These are phyloP conservation scores for Boletus insuetus DNA, from an alignment of 768 basidiomycete genomes.

Conservation along the genomic window DNA sequence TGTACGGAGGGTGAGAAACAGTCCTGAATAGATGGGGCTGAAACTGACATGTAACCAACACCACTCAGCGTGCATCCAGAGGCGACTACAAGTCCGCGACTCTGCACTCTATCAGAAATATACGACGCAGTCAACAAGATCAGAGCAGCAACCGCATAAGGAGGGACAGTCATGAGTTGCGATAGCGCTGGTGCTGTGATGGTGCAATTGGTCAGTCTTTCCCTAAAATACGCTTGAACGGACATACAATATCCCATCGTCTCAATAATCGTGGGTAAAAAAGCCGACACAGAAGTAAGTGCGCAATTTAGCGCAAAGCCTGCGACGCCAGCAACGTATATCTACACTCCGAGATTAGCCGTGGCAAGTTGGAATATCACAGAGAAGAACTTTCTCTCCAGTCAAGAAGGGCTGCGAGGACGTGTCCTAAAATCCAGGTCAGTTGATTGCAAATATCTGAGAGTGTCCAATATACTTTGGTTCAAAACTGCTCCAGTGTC, in stretches of 20 bases:
- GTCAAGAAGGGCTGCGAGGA: constrained; percentile 43
- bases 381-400: constrained; percentile 35
- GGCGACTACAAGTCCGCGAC: constrained; percentile 38
- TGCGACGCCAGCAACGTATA: constrained; percentile 46
- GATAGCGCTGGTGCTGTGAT: constrained; percentile 40
- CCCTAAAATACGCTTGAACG: neutral
- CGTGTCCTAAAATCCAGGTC: constrained; percentile 32
- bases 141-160: constrained; percentile 44
- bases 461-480: constrained; percentile 26
- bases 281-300: constrained; percentile 48
- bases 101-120: constrained; percentile 42
- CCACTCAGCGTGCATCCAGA: constrained; percentile 33
- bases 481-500: constrained; percentile 44
- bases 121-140: constrained; percentile 38
- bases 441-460: neutral
- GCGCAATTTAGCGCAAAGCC: constrained; percentile 50
- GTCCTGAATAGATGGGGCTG: neutral
- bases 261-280: constrained; percentile 54
- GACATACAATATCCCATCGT: constrained; percentile 46
- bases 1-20: neutral
- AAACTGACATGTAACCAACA: constrained; percentile 41
- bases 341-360: constrained; percentile 19
- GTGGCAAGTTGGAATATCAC: neutral
- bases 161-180: constrained; percentile 53
- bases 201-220: neutral